These are phyloP conservation scores for Mycena venus DNA, from an alignment of 768 basidiomycete genomes.

Conservation along the genomic window DNA sequence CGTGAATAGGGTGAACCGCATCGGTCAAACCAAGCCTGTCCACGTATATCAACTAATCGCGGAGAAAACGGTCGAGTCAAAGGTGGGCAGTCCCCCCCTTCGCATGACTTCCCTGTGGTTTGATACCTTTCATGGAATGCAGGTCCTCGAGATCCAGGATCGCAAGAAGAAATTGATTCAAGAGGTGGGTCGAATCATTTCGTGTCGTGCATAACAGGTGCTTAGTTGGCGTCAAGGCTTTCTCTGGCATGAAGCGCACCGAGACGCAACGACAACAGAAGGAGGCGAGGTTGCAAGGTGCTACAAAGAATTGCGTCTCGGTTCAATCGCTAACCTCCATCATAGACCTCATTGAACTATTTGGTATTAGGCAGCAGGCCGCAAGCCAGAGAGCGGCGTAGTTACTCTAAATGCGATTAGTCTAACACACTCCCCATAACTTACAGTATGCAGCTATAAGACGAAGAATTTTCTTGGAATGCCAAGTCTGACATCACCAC, in stretches of 20 bases:
- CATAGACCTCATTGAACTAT: slow-evolving; percentile 72
- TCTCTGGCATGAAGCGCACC: slow-evolving; percentile 82
- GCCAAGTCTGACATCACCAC: too few relatives aligned
- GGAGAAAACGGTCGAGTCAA: slow-evolving; percentile 90
- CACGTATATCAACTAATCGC: slow-evolving; percentile 93
- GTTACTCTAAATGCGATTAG: neutral
- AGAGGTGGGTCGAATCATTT: slow-evolving; percentile 59
- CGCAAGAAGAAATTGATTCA: slow-evolving; percentile 85
- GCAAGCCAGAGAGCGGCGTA: slow-evolving; percentile 32
- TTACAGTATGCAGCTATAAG: neutral
- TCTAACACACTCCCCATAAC: neutral
- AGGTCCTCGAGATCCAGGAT: slow-evolving; percentile 89
- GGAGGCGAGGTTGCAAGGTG: slow-evolving; percentile 87
- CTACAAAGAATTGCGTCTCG: slow-evolving; percentile 17
- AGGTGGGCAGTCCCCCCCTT: slow-evolving; percentile 54
- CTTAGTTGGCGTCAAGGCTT: slow-evolving; percentile 66
- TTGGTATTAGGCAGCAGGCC: slow-evolving; percentile 56
- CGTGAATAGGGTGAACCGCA: slow-evolving; percentile 72
- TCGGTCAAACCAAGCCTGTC: slow-evolving; percentile 87
- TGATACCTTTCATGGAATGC: neutral
- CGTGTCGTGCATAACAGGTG: neutral
- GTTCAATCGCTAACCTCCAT: neutral
- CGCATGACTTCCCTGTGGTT: neutral
- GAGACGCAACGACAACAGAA: slow-evolving; percentile 84
- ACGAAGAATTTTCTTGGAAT: neutral